Evolutionary conservation across 768 basidiomycete genomes (phyloP), one percentile per base, ranked within the genome.

Genomic region (Boletus sp.): DNA sequence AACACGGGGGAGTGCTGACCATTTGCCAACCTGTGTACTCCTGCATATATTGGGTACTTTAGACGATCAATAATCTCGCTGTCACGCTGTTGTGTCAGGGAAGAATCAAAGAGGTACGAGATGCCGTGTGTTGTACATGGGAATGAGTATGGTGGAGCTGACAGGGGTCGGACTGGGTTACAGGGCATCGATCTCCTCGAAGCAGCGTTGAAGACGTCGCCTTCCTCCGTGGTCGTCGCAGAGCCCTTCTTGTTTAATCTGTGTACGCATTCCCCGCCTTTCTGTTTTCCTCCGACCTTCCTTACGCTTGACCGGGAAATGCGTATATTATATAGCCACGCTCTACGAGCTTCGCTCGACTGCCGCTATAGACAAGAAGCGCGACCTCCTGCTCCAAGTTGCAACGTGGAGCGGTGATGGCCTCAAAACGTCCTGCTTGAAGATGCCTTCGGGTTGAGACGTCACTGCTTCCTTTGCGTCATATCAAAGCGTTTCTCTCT

Each of bases 341-440:
- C 70, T 93, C 27, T 93, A 93, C 61, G 90, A 93, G 64, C 79
- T 93, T 44, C 84, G 84, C 27, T 88, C 90, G 3, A 76, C 83
- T 1, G 80, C 81, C 1, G 85, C 87, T 3, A 77, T 82, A 50
- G 85, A 88, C 55, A 90, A 87, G 70, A 93, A 93, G 68, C 82
- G 83, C 40, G 81, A 83, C 23, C 73, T 93, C 32, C 74, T 93
- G 29, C 60, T 89, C 14, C 84, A 90, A 56, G 88, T 90, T 0
- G 85, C 89, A 14, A 87, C 87, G 65, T 92, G 89, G 89, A 88
- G 88, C 56, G 90, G 90, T 4, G 90, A 93, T 68, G 91, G 90
- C 1, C 68, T 93, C 62, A 84, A 79, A 60, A 83, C 85, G 19
- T 80, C 82, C 34, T 90, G 88, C 65, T 72, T 93, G 63, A 93